Conservation (phyloP, 805 yeast species). For the Myxozyma geophila region DNA sequence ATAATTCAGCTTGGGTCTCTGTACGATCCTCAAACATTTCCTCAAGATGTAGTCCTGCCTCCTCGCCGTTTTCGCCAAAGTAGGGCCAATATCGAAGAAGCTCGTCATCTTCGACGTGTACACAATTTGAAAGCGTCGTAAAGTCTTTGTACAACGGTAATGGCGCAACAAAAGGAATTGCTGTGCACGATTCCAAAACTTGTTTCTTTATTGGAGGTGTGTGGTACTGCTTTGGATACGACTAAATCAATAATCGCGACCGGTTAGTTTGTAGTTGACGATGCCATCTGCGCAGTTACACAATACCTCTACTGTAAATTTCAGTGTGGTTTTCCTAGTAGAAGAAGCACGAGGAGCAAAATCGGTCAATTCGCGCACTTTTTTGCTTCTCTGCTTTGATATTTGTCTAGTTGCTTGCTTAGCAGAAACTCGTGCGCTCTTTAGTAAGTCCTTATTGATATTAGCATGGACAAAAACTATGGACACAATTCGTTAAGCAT, state of each 20-base stretch:
- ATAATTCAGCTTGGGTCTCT: slow-evolving; percentile 20
- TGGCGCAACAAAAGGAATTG: slow-evolving; percentile 10
- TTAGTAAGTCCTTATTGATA: slow-evolving; percentile 9
- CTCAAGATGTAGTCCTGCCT: slow-evolving; percentile 29
- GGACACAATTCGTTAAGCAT: not conserved
- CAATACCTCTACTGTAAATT: slow-evolving; percentile 18
- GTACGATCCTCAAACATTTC: slow-evolving; percentile 34
- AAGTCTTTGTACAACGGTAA: slow-evolving; percentile 34
- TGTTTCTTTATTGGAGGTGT: slow-evolving; percentile 19
- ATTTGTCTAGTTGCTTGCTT: not conserved
- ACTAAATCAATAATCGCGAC: not conserved
- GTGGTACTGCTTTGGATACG: slow-evolving; percentile 11
- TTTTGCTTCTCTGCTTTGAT: not conserved
- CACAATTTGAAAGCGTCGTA: slow-evolving; percentile 26
- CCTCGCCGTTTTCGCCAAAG: slow-evolving; percentile 36
- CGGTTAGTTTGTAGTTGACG: not conserved
- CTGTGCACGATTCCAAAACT: not conserved
- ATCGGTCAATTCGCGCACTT: not conserved
- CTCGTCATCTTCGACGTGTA: slow-evolving; percentile 34
- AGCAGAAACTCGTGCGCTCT: slow-evolving; percentile 1
- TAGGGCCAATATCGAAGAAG: slow-evolving; percentile 30
- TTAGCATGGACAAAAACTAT: not conserved
- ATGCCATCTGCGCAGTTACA: not conserved
- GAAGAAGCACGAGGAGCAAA: not conserved
- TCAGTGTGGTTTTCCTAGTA: not conserved